These are phyloP conservation scores for Pythium chondricola DNA, from an alignment of 352 stramenopile genomes.

Conservation along the genomic window DNA sequence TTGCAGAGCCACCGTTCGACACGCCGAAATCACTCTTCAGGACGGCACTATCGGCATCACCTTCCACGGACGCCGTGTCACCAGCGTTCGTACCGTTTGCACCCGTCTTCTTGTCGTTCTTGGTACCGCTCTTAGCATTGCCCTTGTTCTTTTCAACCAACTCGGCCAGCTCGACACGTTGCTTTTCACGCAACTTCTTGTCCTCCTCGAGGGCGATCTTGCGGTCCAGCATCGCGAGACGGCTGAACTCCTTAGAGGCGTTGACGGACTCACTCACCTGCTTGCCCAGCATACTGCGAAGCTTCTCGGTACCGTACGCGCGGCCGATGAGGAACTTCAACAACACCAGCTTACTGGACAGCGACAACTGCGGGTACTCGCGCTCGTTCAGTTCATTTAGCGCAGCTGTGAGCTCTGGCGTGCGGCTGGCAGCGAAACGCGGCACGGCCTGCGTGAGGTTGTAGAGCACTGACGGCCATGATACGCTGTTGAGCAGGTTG, in stretches of 20 bases:
- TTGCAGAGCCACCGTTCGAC: constrained; percentile 22
- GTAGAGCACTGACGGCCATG: constrained; percentile 70
- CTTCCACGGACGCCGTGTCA: constrained; percentile 15
- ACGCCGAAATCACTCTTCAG: constrained; percentile 30
- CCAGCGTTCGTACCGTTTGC: constrained; percentile 7
- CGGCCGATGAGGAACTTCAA: constrained; percentile 64
- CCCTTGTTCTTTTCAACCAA: constrained; percentile 49
- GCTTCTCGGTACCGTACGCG: constrained; percentile 54
- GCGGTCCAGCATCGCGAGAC: constrained; percentile 49
- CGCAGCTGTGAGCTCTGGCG: constrained; percentile 33
- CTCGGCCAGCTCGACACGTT: constrained; percentile 49
- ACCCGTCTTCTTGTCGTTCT: constrained; percentile 44
- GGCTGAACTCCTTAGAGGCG: constrained; percentile 72
- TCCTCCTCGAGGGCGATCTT: constrained; percentile 72
- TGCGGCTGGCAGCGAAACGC: constrained; percentile 47
- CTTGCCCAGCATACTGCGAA: constrained; percentile 49
- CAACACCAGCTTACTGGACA: constrained; percentile 67
- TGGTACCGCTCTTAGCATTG: constrained; percentile 53
- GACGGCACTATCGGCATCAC: constrained; percentile 25
- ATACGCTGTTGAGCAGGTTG: constrained; percentile 76
- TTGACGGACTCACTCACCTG: constrained; percentile 52
- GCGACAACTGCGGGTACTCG: constrained; percentile 44
- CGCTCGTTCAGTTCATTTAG: constrained; percentile 34
- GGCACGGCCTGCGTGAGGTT: constrained; percentile 65
- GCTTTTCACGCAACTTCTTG: constrained; percentile 73